These are phyloP conservation scores for Rhizopus stolonifer DNA, from an alignment of 371 early-diverging fungal species.

Conservation along the genomic window DNA sequence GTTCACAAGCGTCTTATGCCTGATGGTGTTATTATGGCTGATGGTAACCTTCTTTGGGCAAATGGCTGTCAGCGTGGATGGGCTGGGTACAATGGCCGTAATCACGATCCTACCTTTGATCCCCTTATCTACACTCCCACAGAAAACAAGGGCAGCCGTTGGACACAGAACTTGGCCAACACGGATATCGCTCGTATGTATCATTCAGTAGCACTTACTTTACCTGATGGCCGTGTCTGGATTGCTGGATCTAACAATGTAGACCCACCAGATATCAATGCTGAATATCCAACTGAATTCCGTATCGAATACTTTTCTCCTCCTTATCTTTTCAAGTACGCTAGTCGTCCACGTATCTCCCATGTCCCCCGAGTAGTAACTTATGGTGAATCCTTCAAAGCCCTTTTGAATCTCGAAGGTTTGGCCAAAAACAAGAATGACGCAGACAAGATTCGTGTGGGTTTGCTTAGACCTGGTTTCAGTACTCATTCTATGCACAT, in stretches of 20 bases:
- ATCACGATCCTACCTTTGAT: slow-evolving; percentile 56
- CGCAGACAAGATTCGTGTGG: slow-evolving; percentile 39
- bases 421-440: slow-evolving; percentile 20
- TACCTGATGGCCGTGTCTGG: slow-evolving; percentile 58
- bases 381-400: slow-evolving; percentile 38
- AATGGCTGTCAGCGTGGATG: slow-evolving; percentile 66
- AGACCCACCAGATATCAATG: slow-evolving; percentile 43
- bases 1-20: slow-evolving; percentile 63
- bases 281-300: slow-evolving; percentile 59
- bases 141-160: slow-evolving; percentile 39
- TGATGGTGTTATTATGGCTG: slow-evolving; percentile 58
- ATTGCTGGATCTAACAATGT: slow-evolving; percentile 51
- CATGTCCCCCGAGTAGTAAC: slow-evolving; percentile 44
- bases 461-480: slow-evolving; percentile 52
- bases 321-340: slow-evolving; percentile 52
- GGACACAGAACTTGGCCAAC: slow-evolving; percentile 41
- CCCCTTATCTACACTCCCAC: slow-evolving; percentile 59
- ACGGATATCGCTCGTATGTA: slow-evolving; percentile 70
- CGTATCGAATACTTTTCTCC: slow-evolving; percentile 64
- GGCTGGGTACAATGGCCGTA: slow-evolving; percentile 55
- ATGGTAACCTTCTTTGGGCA: slow-evolving; percentile 58
- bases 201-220: slow-evolving; percentile 61
- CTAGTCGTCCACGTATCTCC: slow-evolving; percentile 45
- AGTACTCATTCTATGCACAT: slow-evolving; percentile 68
- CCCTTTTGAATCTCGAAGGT: slow-evolving; percentile 35